These are phyloP conservation scores for Lomentospora prolificans DNA, from an alignment of 2,329 filamentous ascomycete genomes.

Conservation along the genomic window DNA sequence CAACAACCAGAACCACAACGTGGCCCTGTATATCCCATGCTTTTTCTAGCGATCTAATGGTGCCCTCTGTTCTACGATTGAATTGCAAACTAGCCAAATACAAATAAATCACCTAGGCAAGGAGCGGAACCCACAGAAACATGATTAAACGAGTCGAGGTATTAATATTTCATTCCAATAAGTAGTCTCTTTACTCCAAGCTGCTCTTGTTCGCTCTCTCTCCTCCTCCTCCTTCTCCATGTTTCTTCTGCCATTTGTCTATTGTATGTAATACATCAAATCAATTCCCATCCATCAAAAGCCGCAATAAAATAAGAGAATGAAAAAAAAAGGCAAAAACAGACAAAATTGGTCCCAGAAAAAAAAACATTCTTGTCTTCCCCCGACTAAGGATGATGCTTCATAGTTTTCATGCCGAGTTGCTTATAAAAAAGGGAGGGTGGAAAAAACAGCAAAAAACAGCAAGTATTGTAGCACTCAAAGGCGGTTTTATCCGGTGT, in stretches of 20 bases:
- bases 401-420: neutral
- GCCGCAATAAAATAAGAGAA: neutral
- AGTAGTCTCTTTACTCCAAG: too few relatives aligned
- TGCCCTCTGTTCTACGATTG: too few relatives aligned
- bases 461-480: too few relatives aligned
- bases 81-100: too few relatives aligned
- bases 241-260: neutral
- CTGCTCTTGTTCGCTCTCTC: neutral
- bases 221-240: neutral
- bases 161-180: too few relatives aligned
- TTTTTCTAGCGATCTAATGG: too few relatives aligned
- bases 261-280: neutral
- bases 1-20: too few relatives aligned
- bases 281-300: neutral
- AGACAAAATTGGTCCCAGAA: slow-evolving; percentile 20
- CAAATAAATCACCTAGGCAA: too few relatives aligned
- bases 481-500: neutral
- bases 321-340: slow-evolving; percentile 13
- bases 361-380: neutral
- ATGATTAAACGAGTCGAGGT: too few relatives aligned
- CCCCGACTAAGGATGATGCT: neutral
- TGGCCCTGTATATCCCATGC: too few relatives aligned
- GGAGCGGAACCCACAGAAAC: too few relatives aligned
- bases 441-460: neutral
- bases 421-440: neutral